Base-by-base conservation (phyloP, 2,329 filamentous ascomycete genomes). In the Ophiostoma angusticollis region DNA sequence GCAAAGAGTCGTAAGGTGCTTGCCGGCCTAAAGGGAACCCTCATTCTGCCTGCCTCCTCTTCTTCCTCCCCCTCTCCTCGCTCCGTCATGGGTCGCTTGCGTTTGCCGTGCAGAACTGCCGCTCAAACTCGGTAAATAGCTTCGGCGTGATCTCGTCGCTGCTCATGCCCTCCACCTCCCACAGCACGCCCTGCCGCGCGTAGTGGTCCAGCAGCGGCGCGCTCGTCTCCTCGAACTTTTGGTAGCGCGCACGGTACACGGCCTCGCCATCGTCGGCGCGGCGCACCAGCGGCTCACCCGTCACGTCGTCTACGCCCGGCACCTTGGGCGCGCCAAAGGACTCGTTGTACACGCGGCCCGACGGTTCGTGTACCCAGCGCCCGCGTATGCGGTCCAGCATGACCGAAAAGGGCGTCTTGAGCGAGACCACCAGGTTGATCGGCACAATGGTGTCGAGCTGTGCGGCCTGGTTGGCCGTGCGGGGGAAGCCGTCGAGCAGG, bases 71-170 rank as follows among this genome's bases (percentile, higher is more conserved):
- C 12, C 13, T 19, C 19, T 14, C 8, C 8, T 11, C 6, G 9
- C 11, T 11, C 5, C 9, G 14, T 27, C 23, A 39, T 4, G 9
- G 7, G 3, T 13, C 25, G 19, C 24, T n/a, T 21, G 5, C 11
- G 11, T 21, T 21, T 2, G 24, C 9, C 8, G 21, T 18, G 35
- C 40, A 45, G 61, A 96, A 96, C 41, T 81, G 72, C 54, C 66
- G 74, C 61, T 84, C 78, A 57, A 98, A 84, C 60, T 94, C 86
- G 8, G 67, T 62, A 53, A 85, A 83, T 21, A 98, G 67, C 64
- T 86, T 78, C n/a, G 91, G 91, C 39, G 73, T 87, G 50, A 98
- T 98, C 62, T 96, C 91, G 54, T 98, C 84, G 54, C 86, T 94
- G 57, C 78, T 89, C 60, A 87, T 75, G 17, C 91, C 91, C 50